Percentiles rank a stretch among this genome's conserved stretches.
Conservation (phyloP, 495 filamentous ascomycete species). For the Lindgomyces ingoldianus region DNA sequence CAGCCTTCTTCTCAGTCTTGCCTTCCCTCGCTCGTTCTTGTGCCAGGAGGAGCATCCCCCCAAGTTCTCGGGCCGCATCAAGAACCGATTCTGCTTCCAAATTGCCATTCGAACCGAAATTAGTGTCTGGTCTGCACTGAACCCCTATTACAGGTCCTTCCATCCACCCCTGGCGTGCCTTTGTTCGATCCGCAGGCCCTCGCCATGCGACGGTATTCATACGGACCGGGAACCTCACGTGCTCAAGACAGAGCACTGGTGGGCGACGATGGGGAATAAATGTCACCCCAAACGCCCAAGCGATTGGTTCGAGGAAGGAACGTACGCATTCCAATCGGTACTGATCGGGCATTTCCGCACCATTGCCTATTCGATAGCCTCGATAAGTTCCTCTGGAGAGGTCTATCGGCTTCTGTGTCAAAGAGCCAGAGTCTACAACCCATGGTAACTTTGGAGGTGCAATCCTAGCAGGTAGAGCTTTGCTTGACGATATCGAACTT, state of each 20-base stretch:
- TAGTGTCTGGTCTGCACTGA: slow-evolving; percentile 60
- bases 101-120: slow-evolving; percentile 47
- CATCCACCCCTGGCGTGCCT: slow-evolving; percentile 70
- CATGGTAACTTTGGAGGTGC: slow-evolving; percentile 33
- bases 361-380: slow-evolving; percentile 59
- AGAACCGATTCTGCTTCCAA: slow-evolving; percentile 43
- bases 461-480: slow-evolving; percentile 15
- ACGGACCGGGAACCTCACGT: slow-evolving; percentile 54
- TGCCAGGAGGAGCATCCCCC: slow-evolving; percentile 72
- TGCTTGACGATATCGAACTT: slow-evolving; percentile 24
- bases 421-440: background rate
- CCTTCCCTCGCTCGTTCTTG: slow-evolving; percentile 81
- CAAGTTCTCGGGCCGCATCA: slow-evolving; percentile 67
- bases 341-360: slow-evolving; percentile 73
- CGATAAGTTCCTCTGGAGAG: slow-evolving; percentile 40
- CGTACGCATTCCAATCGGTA: slow-evolving; percentile 69
- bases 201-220: slow-evolving; percentile 64
- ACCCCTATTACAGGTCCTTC: slow-evolving; percentile 70
- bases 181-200: slow-evolving; percentile 63
- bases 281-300: slow-evolving; percentile 79
- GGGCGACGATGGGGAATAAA: slow-evolving; percentile 50
- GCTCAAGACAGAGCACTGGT: slow-evolving; percentile 42
- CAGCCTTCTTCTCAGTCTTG: slow-evolving; percentile 60
- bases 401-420: slow-evolving; percentile 13
- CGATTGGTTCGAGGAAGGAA: slow-evolving; percentile 73